Evolutionary conservation across 257 asterid genomes (phyloP).

Genomic region (Petunia secreta): DNA sequence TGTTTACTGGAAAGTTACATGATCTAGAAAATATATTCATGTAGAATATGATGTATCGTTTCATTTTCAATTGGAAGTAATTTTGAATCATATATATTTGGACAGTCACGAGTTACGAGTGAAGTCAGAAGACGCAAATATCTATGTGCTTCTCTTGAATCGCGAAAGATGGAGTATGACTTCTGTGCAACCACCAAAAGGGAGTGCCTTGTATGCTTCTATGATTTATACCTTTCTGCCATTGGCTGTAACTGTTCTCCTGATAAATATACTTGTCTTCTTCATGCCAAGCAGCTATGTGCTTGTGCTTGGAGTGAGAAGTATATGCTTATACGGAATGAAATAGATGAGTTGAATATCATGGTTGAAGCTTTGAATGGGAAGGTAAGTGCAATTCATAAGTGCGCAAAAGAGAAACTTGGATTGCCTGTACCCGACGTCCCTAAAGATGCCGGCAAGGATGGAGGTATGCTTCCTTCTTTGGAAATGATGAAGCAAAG

Average conservation of each 20-base stretch:
- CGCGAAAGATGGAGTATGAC: constrained; percentile 44
- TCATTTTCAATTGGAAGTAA: constrained; percentile 11
- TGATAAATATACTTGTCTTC: constrained; percentile 54
- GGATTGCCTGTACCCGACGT: constrained; percentile 33
- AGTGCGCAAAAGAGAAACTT: constrained; percentile 47
- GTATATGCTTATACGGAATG: constrained; percentile 49
- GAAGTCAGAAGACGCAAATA: constrained; percentile 59
- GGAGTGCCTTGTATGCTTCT: constrained; percentile 70
- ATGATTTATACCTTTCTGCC: constrained; percentile 71
- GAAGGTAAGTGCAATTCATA: constrained; percentile 41
- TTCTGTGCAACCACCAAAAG: constrained; percentile 39
- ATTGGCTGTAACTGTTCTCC: constrained; percentile 73
- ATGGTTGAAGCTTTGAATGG: constrained; percentile 80
- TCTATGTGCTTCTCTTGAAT: constrained; percentile 43
- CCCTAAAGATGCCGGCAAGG: constrained; percentile 19
- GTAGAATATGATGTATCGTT: neutral
- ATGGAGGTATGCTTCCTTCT: neutral
- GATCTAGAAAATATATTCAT: neutral
- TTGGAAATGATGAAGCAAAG: neutral
- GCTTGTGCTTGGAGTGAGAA: constrained; percentile 59
- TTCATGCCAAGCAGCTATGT: constrained; percentile 68
- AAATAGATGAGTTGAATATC: constrained; percentile 46
- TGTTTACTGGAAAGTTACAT: neutral
- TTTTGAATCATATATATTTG: neutral
- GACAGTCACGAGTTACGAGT: constrained; percentile 52